A percentile compares a stretch with the other conserved stretches of the same genome.
Conservation (phyloP, 23 red algal genomes). For the Gracilaria domingensis region DNA sequence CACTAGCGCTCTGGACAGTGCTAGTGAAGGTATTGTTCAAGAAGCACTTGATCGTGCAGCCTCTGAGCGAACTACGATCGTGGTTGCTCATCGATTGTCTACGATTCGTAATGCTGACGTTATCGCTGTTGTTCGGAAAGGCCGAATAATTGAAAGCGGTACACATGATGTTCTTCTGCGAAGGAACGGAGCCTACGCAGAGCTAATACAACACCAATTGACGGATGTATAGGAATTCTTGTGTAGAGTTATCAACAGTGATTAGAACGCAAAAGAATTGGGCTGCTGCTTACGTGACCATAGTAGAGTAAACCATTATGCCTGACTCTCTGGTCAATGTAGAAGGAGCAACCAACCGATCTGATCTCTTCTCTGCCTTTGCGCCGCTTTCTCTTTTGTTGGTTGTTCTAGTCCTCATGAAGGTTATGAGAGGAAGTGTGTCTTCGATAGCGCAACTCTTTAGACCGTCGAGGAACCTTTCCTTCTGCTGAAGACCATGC, state of each 20-base stretch:
- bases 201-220: conserved; percentile 61
- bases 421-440: no score
- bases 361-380: no score
- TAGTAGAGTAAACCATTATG: no score
- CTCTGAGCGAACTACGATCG: conserved; percentile 76
- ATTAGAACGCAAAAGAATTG: no score
- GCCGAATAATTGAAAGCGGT: conserved; percentile 83
- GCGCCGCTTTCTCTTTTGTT: no score
- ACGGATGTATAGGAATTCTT: conserved; percentile 47
- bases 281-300: no score
- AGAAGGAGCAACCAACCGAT: no score
- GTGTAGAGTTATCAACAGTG: not conserved
- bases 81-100: conserved; percentile 91
- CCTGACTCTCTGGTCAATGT: no score
- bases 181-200: conserved; percentile 57
- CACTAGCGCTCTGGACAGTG: conserved; percentile 89
- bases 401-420: no score
- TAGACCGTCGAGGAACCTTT: no score
- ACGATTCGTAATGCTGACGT: conserved; percentile 79
- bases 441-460: no score
- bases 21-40: conserved; percentile 84
- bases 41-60: conserved; percentile 78
- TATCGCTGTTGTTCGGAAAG: conserved; percentile 87
- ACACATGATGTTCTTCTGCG: conserved; percentile 82
- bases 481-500: no score